Base-by-base conservation (phyloP, 2,329 filamentous ascomycete species). In the Akanthomyces dipterigenus region DNA sequence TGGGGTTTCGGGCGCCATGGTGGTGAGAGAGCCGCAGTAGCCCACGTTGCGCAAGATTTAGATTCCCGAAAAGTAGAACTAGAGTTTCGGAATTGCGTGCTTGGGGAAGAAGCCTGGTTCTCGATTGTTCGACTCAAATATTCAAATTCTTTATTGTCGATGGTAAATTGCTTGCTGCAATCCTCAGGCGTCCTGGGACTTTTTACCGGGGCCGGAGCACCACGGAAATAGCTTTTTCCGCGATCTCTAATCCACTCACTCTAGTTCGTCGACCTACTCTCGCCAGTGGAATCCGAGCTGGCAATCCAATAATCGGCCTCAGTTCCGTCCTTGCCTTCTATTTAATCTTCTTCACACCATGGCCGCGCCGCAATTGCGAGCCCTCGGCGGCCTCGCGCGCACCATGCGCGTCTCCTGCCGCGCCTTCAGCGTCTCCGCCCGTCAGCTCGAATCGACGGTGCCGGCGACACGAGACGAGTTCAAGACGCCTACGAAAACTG, bases 1-100 rank as follows among this genome's bases (percentile, higher is more conserved):
- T 51, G 84, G 79, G 63, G 79, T 86, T 70, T 80, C 76, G 63
- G 81, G 75, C 67, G 81, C 74, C 73, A 82, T 80, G 53, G 9
- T 66, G 51, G 11, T 14, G 40, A 6, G 5, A 11, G 46, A 53
- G 53, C 36, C 49, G 14, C 20, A n/a, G 16, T 22, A 62, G 60
- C 60, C 45, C 38, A 31, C 18, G 42, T 45, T 48, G 60, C 60
- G 46, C 26, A 26, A 18, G 14, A 34, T 51, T n/a, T 43, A 24
- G 16, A 18, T 40, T 31, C 40, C 12, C 6, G 11, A 34, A 16
- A 55, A 40, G n/a, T n/a, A n/a, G n/a, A 49, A 3, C 3, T 24
- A 22, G 5, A 11, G 5, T 4, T 18, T 22, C n/a, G n/a, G 8
- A 7, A 24, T 20, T 20, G 9, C 14, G 12, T 38, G 9, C 20